phyloP scores from a whole-genome alignment of 2,329 filamentous ascomycete genomes.

The Aspergillus transmontanensis region DNA sequence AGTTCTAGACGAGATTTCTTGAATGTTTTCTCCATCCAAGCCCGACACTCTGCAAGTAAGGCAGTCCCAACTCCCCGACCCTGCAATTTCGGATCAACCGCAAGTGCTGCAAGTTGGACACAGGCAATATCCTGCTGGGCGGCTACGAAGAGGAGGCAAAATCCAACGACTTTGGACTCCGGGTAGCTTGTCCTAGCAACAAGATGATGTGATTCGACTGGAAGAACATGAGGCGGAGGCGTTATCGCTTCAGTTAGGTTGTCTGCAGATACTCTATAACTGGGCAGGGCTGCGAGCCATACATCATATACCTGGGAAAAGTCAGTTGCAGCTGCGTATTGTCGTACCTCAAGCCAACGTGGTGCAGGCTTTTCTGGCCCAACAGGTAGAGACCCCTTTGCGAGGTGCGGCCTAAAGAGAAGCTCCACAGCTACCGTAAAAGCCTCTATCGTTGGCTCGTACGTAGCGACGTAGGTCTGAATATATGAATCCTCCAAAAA shows the following conservation, averaged over 20 bases:
- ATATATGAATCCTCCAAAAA: conserved; percentile 41
- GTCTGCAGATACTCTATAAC: conserved; percentile 34
- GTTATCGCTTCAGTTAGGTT: conserved; percentile 32
- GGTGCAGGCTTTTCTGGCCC: conserved; percentile 19
- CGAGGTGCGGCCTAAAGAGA: conserved; percentile 38
- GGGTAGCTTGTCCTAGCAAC: conserved; percentile 30
- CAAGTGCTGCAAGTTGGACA: conserved; percentile 40
- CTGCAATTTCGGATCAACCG: conserved; percentile 38
- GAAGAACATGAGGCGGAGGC: conserved; percentile 19
- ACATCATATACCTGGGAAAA: conserved; percentile 31
- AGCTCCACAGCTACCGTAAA: conserved; percentile 43
- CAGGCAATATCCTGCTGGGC: conserved; percentile 25
- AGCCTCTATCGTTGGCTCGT: conserved; percentile 48
- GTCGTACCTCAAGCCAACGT: conserved; percentile 15
- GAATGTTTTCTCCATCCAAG: conserved; percentile 29
- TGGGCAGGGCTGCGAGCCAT: conserved; percentile 42
- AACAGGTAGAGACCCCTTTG: conserved; percentile 42
- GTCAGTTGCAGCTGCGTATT: conserved; percentile 28
- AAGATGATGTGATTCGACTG: conserved; percentile 31
- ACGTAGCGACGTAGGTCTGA: conserved; percentile 47
- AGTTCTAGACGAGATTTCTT: conserved; percentile 28
- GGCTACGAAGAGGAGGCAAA: conserved; percentile 41
- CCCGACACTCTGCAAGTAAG: conserved; percentile 33
- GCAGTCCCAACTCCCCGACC: conserved; percentile 43
- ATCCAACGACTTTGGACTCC: conserved; percentile 32